Base-by-base conservation (phyloP, 257 asterid genomes). In the Solanum chiquidenum region DNA sequence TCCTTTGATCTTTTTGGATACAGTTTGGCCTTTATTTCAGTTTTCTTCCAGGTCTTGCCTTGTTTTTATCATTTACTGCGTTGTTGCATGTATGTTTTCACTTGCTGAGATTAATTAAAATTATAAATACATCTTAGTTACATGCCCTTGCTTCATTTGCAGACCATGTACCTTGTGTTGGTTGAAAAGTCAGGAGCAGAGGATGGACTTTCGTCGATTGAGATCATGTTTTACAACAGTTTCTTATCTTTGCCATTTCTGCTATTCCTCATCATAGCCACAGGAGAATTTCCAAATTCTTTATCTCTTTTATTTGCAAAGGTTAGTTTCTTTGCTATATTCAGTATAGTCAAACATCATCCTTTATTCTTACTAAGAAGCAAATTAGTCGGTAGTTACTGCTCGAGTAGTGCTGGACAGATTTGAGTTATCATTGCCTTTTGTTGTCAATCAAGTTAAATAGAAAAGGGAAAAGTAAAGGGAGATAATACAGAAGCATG, bases 81-180 rank as follows among this genome's bases (percentile, higher is more conserved):
- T 55, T 83, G 35, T 87, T 55, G 69, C 83, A 85, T 76, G 44
- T 37, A 10, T 64, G 6, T 25, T 13, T 38, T 83, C 49, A 42
- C 69, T 35, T 33, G 38, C 69, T 37, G 83, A 4, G 44, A 25
- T 80, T 7, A 21, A 7, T 12, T 35, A 35, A 68, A 74, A 74
- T 74, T 37, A 74, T 11, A 74, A 27, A 1, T 73, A 13, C 16
- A 23, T 87, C 68, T 55, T 86, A 88, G 66, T 84, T 75, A 38
- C 58, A 33, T 79, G 21, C 1, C 69, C 29, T 72, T 7, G 85
- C 88, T 86, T 86, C 55, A 34, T 85, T n/a, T 92, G 86, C 98
- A 97, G 99, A 96, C 98, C n/a, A 97, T 97, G 99, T 97, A 97
- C 95, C 99, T 96, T 64, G 95, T 97, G 40, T 90, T 97, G 90